Evolutionary conservation across 257 asterid species (phyloP), one percentile per base, ranked within the genome.

Genomic region (Penstemon barbatus): DNA sequence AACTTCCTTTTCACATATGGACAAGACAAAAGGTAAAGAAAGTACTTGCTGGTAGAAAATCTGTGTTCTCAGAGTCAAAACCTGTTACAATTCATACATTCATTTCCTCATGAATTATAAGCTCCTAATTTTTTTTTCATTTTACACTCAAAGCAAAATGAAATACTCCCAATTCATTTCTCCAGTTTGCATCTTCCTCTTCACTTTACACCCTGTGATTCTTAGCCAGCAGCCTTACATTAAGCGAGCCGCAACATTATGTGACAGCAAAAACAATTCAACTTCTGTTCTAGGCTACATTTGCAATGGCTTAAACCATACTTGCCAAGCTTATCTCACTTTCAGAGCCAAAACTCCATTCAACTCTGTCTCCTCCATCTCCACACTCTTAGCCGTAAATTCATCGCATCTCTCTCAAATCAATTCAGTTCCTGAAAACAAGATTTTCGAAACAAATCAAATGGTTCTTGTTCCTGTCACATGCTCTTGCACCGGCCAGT

Each of bases 161-260:
- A 77, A 68, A 40, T 38, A 11, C 46, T 65, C 46, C 46, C 67
- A 38, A 57, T 57, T 65, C 48, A 7, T 77, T 45, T 44, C 51
- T 15, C 49, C 77, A 33, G 55, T 51, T 39, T 45, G 81, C 36
- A 49, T 80, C 73, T 65, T 81, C 8, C 46, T 89, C 25, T 8
- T 81, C 48, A 85, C 71, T 0, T 49, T 7, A 25, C 57, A 73
- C 48, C 79, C 82, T 13, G 41, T 61, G 46, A 76, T 82, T 42
- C 75, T 72, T 42, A 78, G 83, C 57, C 96, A 92, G 70, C 98
- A 92, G 79, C 91, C 91, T 8, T 92, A 92, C 71, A 81, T 78
- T 48, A 1, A 85, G 39, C 18, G 11, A 6, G 78, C 57, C 8
- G 58, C 70, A 3, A 61, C 76, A 13, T 5, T 0, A 12, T 86